Percentiles rank a stretch among this genome's conserved stretches.
These are phyloP conservation scores for Botryotinia narcissicola DNA, from an alignment of 2,329 filamentous ascomycete species.

Conservation along the genomic window DNA sequence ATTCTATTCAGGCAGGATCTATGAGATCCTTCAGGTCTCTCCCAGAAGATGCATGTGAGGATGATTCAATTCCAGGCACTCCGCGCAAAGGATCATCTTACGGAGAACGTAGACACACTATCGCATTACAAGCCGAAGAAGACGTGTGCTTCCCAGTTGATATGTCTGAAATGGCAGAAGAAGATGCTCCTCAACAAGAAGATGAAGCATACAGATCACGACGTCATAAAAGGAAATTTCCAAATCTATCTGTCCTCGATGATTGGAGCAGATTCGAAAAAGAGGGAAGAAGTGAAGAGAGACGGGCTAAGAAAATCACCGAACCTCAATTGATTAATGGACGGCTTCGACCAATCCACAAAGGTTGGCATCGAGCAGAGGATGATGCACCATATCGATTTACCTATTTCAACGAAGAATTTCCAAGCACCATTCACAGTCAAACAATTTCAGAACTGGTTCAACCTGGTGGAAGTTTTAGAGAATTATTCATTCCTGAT, in stretches of 20 bases:
- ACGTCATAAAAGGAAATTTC: conserved; percentile 74
- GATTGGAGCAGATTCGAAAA: conserved; percentile 92
- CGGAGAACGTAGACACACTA: conserved; percentile 52
- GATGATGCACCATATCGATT: conserved; percentile 92
- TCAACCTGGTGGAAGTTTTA: conserved; percentile 79
- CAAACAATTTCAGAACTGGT: conserved; percentile 92
- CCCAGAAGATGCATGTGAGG: conserved; percentile 33
- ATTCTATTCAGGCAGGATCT: conserved; percentile 23
- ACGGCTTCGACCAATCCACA: conserved; percentile 74
- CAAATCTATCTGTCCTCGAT: conserved; percentile 77
- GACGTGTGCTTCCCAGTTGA: conserved; percentile 92
- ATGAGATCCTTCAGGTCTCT: conserved; percentile 26
- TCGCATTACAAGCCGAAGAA: conserved; percentile 66
- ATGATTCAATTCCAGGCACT: conserved; percentile 32
- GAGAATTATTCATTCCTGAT: conserved; percentile 87
- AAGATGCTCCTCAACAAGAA: conserved; percentile 58
- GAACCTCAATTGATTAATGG: conserved; percentile 93
- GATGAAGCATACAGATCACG: conserved; percentile 41
- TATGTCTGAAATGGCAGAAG: conserved; percentile 77
- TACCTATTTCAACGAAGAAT: conserved; percentile 98
- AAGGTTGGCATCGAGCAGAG: conserved; percentile 80
- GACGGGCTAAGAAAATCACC: conserved; percentile 85
- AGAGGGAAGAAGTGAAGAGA: conserved; percentile 77
- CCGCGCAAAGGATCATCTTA: conserved; percentile 31
- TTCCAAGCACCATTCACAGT: conserved; percentile 92